Conservation (phyloP, 306 rosid species). For the Biancaea sappan region DNA sequence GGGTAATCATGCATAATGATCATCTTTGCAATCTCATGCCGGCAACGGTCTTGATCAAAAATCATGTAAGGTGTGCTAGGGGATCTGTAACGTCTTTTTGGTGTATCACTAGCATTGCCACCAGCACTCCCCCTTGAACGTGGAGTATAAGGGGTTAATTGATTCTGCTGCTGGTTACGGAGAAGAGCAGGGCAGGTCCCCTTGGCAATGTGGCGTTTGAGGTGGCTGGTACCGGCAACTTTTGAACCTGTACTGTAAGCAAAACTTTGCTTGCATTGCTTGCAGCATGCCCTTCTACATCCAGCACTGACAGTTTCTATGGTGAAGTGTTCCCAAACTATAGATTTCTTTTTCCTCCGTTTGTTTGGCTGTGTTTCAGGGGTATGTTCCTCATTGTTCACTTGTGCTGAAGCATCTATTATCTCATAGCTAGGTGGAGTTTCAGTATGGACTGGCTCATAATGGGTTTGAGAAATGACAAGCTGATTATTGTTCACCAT, state of each 20-base stretch:
- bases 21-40: conserved; percentile 94
- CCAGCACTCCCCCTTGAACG: conserved; percentile 48
- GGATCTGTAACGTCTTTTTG: conserved; percentile 80
- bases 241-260: conserved; percentile 95
- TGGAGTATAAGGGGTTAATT: conserved; percentile 65
- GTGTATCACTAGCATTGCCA: conserved; percentile 51
- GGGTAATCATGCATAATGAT: conserved; percentile 97
- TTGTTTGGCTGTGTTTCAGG: conserved; percentile 80
- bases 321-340: conserved; percentile 98
- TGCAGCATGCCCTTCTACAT: conserved; percentile 94
- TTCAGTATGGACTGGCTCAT: conserved; percentile 29
- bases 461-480: conserved; percentile 36
- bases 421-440: conserved; percentile 13
- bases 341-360: conserved; percentile 92
- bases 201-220: conserved; percentile 93
- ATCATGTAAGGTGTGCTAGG: conserved; percentile 61
- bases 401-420: conserved; percentile 44
- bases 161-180: conserved; percentile 73
- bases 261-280: conserved; percentile 92
- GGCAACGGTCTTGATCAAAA: conserved; percentile 84
- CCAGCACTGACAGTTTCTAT: conserved; percentile 84
- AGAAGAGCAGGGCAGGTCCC: conserved; percentile 84
- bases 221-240: conserved; percentile 98
- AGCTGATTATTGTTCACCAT: conserved; percentile 36
- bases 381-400: conserved; percentile 48